Conservation (phyloP, 164 flowering plant species). For the Piper longum region DNA sequence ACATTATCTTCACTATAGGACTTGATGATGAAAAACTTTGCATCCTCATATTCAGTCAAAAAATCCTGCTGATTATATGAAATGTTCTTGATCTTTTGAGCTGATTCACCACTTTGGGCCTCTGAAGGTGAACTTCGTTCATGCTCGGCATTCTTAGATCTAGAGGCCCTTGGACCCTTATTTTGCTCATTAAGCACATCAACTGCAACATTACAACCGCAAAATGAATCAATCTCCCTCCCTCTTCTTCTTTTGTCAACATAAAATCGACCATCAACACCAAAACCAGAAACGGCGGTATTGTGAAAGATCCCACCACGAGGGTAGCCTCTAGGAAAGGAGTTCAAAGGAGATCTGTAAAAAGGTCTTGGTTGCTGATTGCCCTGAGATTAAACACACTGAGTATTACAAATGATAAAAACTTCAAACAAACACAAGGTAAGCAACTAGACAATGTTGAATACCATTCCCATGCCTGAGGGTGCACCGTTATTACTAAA, state of each 20-base stretch:
- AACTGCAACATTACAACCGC: conserved; percentile 39
- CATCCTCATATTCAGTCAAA: conserved; percentile 51
- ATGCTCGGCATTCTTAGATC: conserved; percentile 40
- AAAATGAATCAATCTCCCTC: conserved; percentile 38
- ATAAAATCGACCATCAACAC: conserved; percentile 28
- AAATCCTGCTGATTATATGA: conserved; percentile 51
- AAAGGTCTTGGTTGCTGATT: conserved; percentile 48
- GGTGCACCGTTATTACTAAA: conserved; percentile 35
- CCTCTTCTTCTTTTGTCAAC: conserved; percentile 52
- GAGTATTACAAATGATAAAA: not conserved
- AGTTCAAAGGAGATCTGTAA: conserved; percentile 47
- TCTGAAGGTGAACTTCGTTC: conserved; percentile 34
- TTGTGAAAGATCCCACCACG: conserved; percentile 33
- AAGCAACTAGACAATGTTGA: conserved; percentile 1
- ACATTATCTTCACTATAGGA: conserved; percentile 94
- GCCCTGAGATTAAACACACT: conserved; percentile 24
- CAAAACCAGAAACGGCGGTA: conserved; percentile 38
- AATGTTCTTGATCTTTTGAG: conserved; percentile 19
- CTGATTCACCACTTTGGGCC: conserved; percentile 20
- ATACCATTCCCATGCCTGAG: conserved; percentile 34
- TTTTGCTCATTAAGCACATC: conserved; percentile 70
- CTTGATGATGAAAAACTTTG: conserved; percentile 78
- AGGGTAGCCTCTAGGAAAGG: conserved; percentile 34
- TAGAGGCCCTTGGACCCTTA: conserved; percentile 82
- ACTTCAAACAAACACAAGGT: not conserved